Evolutionary conservation across 2,329 filamentous ascomycete genomes (phyloP).

Genomic region (Beauveria rudraprayagi): DNA sequence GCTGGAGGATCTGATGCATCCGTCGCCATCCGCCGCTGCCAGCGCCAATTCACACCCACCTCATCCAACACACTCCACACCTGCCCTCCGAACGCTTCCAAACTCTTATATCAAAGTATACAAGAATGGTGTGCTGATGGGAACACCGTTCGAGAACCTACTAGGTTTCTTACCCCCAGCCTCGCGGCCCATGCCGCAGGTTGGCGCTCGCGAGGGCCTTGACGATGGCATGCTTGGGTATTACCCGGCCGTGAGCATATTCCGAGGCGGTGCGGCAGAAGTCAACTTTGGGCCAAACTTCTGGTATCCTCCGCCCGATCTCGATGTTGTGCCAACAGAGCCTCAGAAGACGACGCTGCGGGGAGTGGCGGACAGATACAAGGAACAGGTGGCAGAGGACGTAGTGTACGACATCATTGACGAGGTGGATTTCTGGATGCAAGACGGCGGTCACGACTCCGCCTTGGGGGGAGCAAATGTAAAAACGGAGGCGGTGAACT

Average conservation of each 20-base stretch:
- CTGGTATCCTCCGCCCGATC: constrained; percentile 71
- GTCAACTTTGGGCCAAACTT: constrained; percentile 93
- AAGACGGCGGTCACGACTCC: constrained; percentile 51
- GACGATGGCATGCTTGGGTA: constrained; percentile 96
- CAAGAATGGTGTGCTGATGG: constrained; percentile 83
- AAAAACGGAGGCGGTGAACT: constrained; percentile 35
- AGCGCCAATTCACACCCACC: constrained; percentile 49
- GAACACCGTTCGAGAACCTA: constrained; percentile 79
- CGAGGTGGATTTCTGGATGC: constrained; percentile 83
- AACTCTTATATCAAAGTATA: constrained; percentile 81
- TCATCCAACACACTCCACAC: constrained; percentile 62
- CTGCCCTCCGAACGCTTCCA: constrained; percentile 78
- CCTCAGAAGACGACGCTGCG: constrained; percentile 32
- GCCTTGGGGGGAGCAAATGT: constrained; percentile 37
- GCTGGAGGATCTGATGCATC: constrained; percentile 76
- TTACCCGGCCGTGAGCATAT: constrained; percentile 87
- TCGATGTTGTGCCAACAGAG: constrained; percentile 30
- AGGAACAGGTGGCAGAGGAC: constrained; percentile 92
- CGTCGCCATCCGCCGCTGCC: constrained; percentile 41
- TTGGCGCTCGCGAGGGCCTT: constrained; percentile 74
- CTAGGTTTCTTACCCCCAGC: constrained; percentile 88
- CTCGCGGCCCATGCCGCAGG: constrained; percentile 61
- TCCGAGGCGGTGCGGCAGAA: constrained; percentile 82
- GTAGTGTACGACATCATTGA: constrained; percentile 88
- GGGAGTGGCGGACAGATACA: constrained; percentile 69